Base-by-base conservation (phyloP, 2,329 filamentous ascomycete species). In the Monosporascus sp. region DNA sequence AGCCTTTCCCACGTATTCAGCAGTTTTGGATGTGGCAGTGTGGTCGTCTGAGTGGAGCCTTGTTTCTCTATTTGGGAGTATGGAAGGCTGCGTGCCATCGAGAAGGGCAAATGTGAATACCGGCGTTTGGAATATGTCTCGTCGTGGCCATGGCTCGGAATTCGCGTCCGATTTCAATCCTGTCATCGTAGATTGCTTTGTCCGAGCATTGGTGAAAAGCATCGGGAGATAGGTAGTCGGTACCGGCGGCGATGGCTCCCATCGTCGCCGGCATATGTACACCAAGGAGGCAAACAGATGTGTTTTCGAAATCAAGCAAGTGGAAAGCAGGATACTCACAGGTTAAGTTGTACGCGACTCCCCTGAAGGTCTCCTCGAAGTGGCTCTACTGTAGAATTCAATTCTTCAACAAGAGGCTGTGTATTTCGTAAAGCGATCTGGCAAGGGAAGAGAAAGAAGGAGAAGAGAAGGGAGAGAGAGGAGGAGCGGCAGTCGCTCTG, bases 391-490 rank as follows among this genome's bases (percentile, higher is more conserved):
- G 49, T 53, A 18, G 38, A 41, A 53, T 48, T 44, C 46, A 43
- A 45, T 47, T 49, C 60, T 55, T 57, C 55, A 50, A 59, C 51
- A 52, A 59, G 51, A 51, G 54, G 56, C 50, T 55, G 56, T 49
- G 49, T 58, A 58, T 59, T 60, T 64, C 50, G 56, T 50, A 57
- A 56, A 58, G 52, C 59, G 55, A 53, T 64, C 63, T 65, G 62
- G 66, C 62, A 60, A 68, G 60, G 60, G 58, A 63, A 63, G 59
- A 53, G 50, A 63, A 63, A 65, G 63, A 64, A 60, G 59, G 44
- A 53, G 47, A 58, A 54, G 58, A 52, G 59, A 60, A 62, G 60
- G 56, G 52, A 55, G 57, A 63, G 58, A 61, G 61, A 49, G 56
- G 53, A 65, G 56, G 64, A 60, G 69, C 62, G 69, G 66, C 62